These are phyloP conservation scores for Cicer arietinum DNA, from an alignment of 306 rosid species.

Conservation along the genomic window DNA sequence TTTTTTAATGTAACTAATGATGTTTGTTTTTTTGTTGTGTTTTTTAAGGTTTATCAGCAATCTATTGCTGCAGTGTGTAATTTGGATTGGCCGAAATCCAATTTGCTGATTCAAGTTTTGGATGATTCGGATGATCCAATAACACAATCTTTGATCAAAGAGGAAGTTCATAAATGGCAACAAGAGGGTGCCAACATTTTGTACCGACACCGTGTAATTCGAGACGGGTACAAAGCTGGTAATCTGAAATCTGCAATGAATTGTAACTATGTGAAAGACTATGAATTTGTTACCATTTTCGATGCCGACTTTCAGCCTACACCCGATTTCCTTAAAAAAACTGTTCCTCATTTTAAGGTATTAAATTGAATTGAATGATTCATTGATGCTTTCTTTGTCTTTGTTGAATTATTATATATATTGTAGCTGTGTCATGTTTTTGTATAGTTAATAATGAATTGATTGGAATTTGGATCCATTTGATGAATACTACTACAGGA, in stretches of 20 bases:
- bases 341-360: constrained; percentile 95
- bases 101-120: constrained; percentile 77
- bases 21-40: background rate
- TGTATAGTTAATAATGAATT: background rate
- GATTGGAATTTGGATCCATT: constrained; percentile 3
- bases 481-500: constrained; percentile 53
- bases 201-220: constrained; percentile 82
- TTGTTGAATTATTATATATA: background rate
- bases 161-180: constrained; percentile 92
- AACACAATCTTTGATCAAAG: constrained; percentile 67
- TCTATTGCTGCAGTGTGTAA: constrained; percentile 90
- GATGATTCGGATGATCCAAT: constrained; percentile 96
- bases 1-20: constrained; percentile 32
- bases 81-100: constrained; percentile 90
- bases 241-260: constrained; percentile 97
- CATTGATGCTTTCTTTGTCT: background rate
- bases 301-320: constrained; percentile 96
- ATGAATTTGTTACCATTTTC: constrained; percentile 90
- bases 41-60: constrained; percentile 85
- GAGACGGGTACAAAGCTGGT: constrained; percentile 97
- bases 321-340: constrained; percentile 80
- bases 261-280: constrained; percentile 86
- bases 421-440: constrained; percentile 17
- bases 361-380: constrained; percentile 5
- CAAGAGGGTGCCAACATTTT: constrained; percentile 79